These are phyloP conservation scores for Penicillium diatomitis DNA, from an alignment of 495 filamentous ascomycete genomes.

Conservation along the genomic window DNA sequence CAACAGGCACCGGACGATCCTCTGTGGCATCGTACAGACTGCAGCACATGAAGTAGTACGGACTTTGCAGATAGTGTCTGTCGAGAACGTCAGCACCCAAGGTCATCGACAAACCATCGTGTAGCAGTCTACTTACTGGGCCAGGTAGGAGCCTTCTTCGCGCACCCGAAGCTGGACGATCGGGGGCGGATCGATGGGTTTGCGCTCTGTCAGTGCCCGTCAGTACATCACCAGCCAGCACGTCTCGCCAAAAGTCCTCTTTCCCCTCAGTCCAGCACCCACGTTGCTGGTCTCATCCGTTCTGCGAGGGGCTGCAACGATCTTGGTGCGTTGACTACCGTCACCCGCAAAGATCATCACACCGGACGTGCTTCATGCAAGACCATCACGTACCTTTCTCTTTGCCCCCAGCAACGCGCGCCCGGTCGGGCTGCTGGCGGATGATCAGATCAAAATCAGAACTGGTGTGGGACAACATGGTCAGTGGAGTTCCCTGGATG, in stretches of 20 bases:
- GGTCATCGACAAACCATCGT: neutral
- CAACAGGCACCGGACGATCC: conserved; percentile 44
- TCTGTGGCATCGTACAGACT: conserved; percentile 57
- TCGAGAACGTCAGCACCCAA: neutral
- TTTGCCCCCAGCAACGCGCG: conserved; percentile 62
- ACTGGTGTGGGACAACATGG: conserved; percentile 35
- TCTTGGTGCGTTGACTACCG: too few species aligned
- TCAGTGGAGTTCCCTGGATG: conserved; percentile 30
- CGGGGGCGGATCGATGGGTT: conserved; percentile 91
- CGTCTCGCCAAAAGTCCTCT: neutral
- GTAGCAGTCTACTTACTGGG: conserved; percentile 45
- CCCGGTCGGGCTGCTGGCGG: conserved; percentile 57
- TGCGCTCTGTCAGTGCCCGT: conserved; percentile 54
- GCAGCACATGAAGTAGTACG: conserved; percentile 76
- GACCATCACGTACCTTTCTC: conserved; percentile 47
- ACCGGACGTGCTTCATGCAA: too few species aligned
- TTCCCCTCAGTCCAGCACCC: neutral
- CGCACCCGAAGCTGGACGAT: conserved; percentile 76
- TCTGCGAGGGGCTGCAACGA: too few species aligned
- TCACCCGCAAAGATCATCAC: too few species aligned
- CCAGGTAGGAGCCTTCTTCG: conserved; percentile 56
- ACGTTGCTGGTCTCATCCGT: too few species aligned
- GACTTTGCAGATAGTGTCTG: conserved; percentile 65
- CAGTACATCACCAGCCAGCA: neutral
- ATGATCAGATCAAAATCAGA: conserved; percentile 55